phyloP scores from a whole-genome alignment of 2,329 filamentous ascomycete species.

The Mariannaea elegans region DNA sequence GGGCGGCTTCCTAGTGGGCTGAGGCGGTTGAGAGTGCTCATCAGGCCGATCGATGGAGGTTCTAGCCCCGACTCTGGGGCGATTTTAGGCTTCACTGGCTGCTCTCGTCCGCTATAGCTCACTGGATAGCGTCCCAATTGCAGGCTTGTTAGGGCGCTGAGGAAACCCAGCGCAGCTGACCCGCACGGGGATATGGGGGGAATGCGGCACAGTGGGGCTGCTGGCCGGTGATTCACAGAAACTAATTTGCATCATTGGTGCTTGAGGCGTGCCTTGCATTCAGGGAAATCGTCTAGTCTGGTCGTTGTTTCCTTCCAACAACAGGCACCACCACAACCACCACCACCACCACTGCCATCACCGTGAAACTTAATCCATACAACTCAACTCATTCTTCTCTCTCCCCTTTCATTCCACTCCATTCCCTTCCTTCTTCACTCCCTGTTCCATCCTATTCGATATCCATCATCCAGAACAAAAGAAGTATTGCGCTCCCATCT shows the following conservation, averaged over 20 bases:
- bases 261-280: constrained; percentile 15
- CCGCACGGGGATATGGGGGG: neutral
- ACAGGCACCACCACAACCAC: constrained; percentile 5
- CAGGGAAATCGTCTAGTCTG: neutral
- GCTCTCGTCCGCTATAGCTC: constrained; percentile 6
- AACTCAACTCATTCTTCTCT: neutral
- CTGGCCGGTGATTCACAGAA: no score
- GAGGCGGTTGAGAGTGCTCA: no score
- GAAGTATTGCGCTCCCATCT: neutral
- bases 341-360: constrained; percentile 3
- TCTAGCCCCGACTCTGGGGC: neutral
- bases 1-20: no score
- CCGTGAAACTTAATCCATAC: neutral
- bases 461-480: neutral
- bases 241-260: constrained; percentile 16
- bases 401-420: neutral
- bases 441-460: neutral
- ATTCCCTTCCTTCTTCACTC: neutral
- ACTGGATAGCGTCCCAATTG: constrained; percentile 5
- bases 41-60: no score
- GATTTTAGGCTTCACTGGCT: constrained; percentile 3
- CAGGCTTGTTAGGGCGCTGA: neutral
- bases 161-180: constrained; percentile 1
- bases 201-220: neutral
- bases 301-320: constrained; percentile 3